These are phyloP conservation scores for Lepraria neglecta DNA, from an alignment of 495 filamentous ascomycete species.

Conservation along the genomic window DNA sequence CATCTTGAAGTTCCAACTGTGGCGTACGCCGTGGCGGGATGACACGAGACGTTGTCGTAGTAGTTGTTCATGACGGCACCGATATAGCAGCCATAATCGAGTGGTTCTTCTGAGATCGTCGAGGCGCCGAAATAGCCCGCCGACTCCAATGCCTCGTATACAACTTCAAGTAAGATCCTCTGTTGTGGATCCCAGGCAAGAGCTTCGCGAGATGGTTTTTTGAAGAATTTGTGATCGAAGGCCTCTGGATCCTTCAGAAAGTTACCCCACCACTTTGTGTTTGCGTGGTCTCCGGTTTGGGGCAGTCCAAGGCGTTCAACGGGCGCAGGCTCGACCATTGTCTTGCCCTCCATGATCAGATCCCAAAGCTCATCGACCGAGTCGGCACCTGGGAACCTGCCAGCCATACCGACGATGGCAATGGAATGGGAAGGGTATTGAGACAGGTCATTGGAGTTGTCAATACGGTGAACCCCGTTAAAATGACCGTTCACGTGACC, in stretches of 20 bases:
- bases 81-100: constrained; percentile 20
- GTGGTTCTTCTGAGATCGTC: not conserved
- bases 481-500: no score
- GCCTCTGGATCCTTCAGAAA: constrained; percentile 31
- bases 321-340: no score
- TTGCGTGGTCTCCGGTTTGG: no score
- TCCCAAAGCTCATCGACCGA: constrained; percentile 38
- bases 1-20: not conserved
- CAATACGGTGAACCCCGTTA: no score
- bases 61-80: constrained; percentile 35
- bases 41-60: constrained; percentile 33
- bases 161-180: constrained; percentile 35
- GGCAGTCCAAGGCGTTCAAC: no score
- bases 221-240: constrained; percentile 33
- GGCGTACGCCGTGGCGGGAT: constrained; percentile 23
- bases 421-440: constrained; percentile 28
- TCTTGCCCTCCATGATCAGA: constrained; percentile 24
- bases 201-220: constrained; percentile 34
- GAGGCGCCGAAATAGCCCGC: constrained; percentile 22
- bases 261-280: constrained; percentile 32
- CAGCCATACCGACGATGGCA: constrained; percentile 41
- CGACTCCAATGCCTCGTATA: constrained; percentile 37
- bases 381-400: constrained; percentile 36
- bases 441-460: no score
- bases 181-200: constrained; percentile 41